Percentiles rank a stretch among this genome's conserved stretches.
These are phyloP conservation scores for Aegilops tauschii DNA, from an alignment of 176 grass and related monocot genomes.

Conservation along the genomic window DNA sequence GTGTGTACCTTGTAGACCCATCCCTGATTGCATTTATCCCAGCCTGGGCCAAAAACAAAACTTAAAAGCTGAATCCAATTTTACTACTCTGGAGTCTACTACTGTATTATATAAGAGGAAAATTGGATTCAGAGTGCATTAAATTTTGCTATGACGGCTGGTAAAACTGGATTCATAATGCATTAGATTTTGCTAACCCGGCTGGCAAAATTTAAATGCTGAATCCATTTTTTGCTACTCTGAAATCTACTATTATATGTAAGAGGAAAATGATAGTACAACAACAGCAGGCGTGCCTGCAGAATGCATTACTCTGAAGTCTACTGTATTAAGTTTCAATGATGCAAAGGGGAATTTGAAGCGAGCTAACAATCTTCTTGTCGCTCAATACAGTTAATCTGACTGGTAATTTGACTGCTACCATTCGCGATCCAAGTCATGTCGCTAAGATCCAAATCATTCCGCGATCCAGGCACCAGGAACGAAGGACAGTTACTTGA, in stretches of 20 bases:
- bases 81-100: not conserved
- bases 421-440: not conserved
- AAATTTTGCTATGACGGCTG: too few species aligned
- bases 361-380: not conserved
- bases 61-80: not conserved
- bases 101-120: too few species aligned
- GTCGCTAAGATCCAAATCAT: not conserved
- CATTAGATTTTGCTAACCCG: too few species aligned
- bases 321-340: not conserved
- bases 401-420: not conserved
- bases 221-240: too few species aligned
- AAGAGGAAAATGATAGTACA: not conserved
- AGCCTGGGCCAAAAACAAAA: constrained; percentile 42
- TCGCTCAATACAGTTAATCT: not conserved
- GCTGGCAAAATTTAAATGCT: too few species aligned
- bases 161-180: too few species aligned
- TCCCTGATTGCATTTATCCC: constrained; percentile 79
- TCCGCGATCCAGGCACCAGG: not conserved
- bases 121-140: too few species aligned
- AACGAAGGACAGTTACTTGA: not conserved
- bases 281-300: not conserved
- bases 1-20: constrained; percentile 80
- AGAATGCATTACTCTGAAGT: constrained; percentile 9
- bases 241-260: too few species aligned
- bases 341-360: not conserved